A percentile compares a stretch with the other conserved stretches of the same genome.
Conservation (phyloP, 2,329 filamentous ascomycete genomes). For the Epichloe gansuensis region DNA sequence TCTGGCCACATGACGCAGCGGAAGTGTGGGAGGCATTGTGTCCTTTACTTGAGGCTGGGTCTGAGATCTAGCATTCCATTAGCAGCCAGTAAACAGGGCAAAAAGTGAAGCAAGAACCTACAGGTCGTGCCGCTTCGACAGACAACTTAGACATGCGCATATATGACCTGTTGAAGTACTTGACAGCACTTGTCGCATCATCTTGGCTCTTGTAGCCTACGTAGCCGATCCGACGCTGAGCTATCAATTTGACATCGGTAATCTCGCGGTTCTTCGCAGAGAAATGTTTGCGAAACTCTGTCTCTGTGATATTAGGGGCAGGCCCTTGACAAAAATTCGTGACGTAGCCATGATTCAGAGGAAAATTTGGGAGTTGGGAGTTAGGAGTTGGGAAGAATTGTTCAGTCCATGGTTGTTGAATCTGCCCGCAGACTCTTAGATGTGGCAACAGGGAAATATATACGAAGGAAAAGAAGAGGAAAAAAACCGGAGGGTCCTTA, state of each 20-base stretch:
- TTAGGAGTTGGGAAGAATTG: neutral
- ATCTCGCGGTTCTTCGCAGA: constrained; percentile 57
- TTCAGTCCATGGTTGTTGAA: constrained; percentile 2
- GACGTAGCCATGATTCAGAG: constrained; percentile 43
- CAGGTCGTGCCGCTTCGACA: constrained; percentile 77
- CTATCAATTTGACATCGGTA: constrained; percentile 86
- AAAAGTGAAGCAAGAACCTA: constrained; percentile 27
- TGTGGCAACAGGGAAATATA: neutral
- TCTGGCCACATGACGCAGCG: constrained; percentile 8
- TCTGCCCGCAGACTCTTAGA: constrained; percentile 7
- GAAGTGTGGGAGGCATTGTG: constrained; percentile 16
- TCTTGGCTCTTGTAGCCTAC: constrained; percentile 80
- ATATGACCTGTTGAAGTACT: constrained; percentile 91
- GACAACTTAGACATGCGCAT: constrained; percentile 91
- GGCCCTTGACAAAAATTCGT: constrained; percentile 64
- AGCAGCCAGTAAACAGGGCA: constrained; percentile 13
- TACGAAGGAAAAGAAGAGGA: constrained; percentile 4
- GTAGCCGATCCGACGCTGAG: constrained; percentile 85
- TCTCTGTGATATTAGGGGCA: constrained; percentile 75
- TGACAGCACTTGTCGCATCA: constrained; percentile 71
- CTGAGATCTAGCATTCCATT: constrained; percentile 33
- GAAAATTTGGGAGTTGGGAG: neutral
- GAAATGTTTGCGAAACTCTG: constrained; percentile 84
- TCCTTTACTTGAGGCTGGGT: constrained; percentile 25
- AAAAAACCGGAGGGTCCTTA: constrained; percentile 19